Base-by-base conservation (phyloP, 176 grass and related monocot genomes). In the Tillandsia leiboldiana region DNA sequence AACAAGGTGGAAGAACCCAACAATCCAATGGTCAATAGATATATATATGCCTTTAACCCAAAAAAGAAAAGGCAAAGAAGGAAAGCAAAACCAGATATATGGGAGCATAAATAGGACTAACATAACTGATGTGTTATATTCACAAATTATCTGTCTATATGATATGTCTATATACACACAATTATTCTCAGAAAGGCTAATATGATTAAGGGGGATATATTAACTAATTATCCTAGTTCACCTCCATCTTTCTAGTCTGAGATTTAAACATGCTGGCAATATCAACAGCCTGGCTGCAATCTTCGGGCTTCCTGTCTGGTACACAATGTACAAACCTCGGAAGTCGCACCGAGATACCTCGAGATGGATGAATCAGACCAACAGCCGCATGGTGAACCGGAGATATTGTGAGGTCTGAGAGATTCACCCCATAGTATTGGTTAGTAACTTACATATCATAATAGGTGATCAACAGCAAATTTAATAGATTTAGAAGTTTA, bases 261-360 rank as follows among this genome's bases (percentile, higher is more conserved):
- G 84, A 84, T 65, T 61, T 87, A 70, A 86, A 94, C 75, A 93
- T 79, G 52, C 15, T 84, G 50, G 84, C 90, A 79, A 90, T 79
- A 73, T 99, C 90, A 51, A 73, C 8, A 13, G 87, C 81, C 48
- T 77, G 64, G 82, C 84, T 85, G 51, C 94, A 86, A 75, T 86
- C 87, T 52, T 93, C 87, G 29, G 90, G 62, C 54, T 66, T 88
- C 67, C 90, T 71, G 63, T 99, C 87, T 27, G 72, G 75, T 49
- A 78, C 70, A 48, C 74, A 73, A 12, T 84, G 62, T 64, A 82
- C 75, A 81, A 80, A 88, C 80, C 90, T 93, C 10, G 90, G 87
- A 73, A 99, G 74, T 83, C 94, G 87, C 54, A 93, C 79, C 1
- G 94, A 99, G 69, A 93, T 86, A 66, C 94, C 94, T 12, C 89